Evolutionary conservation across 345 rosid genomes (phyloP), one percentile per base, ranked within the genome.

Genomic region (Linum usitatissimum): DNA sequence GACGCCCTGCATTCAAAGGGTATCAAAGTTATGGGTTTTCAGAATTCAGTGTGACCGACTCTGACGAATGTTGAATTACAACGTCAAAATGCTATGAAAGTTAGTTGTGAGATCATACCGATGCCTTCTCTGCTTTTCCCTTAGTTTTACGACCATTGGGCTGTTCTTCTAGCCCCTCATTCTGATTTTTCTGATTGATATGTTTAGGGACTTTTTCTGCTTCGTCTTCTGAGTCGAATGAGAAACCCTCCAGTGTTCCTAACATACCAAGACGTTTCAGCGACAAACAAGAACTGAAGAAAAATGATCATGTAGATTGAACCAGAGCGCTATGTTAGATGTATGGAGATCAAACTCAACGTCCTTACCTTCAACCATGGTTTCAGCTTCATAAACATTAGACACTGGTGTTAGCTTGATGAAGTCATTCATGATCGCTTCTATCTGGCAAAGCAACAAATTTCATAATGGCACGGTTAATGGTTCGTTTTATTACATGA

Each of bases 381-480:
- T 93, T 77, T 90, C 97, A 28, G 91, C 82, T 79, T 86, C 94
- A 17, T 71, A 81, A 69, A 87, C 91, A 72, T 90, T 87, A 15
- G 94, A 86, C 57, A 80, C 84, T 38, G 97, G 90, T 69, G 78
- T 90, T 63, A 90, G 81, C 81, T 90, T 96, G 71, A 93, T 83
- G 75, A 85, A 90, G 74, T 93, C 96, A 73, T 86, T 77, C 91
- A 90, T 87, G 67, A 90, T 87, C 62, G 97, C 93, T 78, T 93
- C 96, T 59, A 90, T 77, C 97, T 86, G 91, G 68, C 30, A 55
- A 70, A 30, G 62, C 63, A 70, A 66, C 55, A 59, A 53, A 31
- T 56, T 66, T 53, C 21, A 63, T 42, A n/a, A 39, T 59, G 36
- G 73, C 67, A 64, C 30, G 62, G 36, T 62, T 34, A 18, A 53